phyloP scores from a whole-genome alignment of 805 yeast species.

The Myxozyma neotropica region DNA sequence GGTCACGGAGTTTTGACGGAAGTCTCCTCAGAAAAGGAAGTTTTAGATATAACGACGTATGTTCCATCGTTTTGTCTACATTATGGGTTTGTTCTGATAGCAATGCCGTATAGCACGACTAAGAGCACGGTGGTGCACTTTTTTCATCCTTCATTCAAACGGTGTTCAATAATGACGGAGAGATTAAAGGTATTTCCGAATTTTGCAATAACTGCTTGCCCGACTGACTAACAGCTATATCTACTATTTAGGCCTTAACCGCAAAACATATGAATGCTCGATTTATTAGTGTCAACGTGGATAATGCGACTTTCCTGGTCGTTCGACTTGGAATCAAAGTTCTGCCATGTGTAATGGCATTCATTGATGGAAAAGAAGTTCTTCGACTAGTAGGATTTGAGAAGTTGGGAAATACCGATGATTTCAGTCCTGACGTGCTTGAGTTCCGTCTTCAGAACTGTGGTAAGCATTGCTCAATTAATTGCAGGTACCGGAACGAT shows the following conservation, averaged over 20 bases:
- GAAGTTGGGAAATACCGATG: constrained; percentile 52
- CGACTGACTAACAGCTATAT: neutral
- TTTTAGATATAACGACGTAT: constrained; percentile 55
- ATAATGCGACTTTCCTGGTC: constrained; percentile 71
- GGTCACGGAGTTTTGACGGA: constrained; percentile 52
- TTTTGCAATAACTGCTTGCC: neutral
- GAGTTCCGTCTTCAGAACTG: constrained; percentile 45
- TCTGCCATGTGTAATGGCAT: constrained; percentile 70
- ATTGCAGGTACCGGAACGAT: neutral
- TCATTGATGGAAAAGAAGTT: constrained; percentile 60
- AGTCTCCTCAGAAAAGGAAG: constrained; percentile 51
- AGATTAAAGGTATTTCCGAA: constrained; percentile 43
- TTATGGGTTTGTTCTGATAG: neutral
- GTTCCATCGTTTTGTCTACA: constrained; percentile 4
- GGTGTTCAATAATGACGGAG: constrained; percentile 63
- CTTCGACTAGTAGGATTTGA: constrained; percentile 71
- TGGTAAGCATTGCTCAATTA: constrained; percentile 18
- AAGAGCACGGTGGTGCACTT: constrained; percentile 61
- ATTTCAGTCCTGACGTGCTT: constrained; percentile 52
- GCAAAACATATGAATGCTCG: constrained; percentile 59
- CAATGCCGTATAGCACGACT: constrained; percentile 25
- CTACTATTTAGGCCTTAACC: constrained; percentile 49
- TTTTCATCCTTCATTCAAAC: constrained; percentile 59
- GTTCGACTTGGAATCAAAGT: constrained; percentile 63
- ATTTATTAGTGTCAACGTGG: constrained; percentile 59